Percentiles rank a stretch among this genome's conserved stretches.
Evolutionary conservation across 2,329 filamentous ascomycete genomes (phyloP).

Genomic region (Cylindrodendrum hubeiense): DNA sequence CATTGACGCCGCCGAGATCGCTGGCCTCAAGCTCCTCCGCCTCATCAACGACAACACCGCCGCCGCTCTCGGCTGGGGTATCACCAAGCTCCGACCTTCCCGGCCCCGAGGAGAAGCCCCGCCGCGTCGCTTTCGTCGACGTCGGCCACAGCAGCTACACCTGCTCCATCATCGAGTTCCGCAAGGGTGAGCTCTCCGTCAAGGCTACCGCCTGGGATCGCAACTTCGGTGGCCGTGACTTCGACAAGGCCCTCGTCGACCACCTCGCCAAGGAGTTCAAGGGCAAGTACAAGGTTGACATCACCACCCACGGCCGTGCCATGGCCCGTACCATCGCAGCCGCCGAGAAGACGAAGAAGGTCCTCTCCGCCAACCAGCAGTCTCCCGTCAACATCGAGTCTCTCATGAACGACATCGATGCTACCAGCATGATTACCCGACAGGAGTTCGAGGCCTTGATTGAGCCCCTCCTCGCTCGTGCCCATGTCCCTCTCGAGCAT

Average conservation of each 20-base stretch:
- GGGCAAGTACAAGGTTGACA: slow-evolving; percentile 97
- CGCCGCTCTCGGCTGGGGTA: slow-evolving; percentile 94
- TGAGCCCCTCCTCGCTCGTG: slow-evolving; percentile 82
- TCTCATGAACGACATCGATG: slow-evolving; percentile 97
- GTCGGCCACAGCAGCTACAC: slow-evolving; percentile 98
- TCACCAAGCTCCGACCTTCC: slow-evolving; percentile 96
- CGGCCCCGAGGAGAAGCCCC: slow-evolving; percentile 88
- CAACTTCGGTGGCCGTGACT: slow-evolving; percentile 97
- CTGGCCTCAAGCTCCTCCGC: slow-evolving; percentile 90
- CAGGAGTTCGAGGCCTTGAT: slow-evolving; percentile 95
- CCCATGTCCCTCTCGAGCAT: slow-evolving; percentile 83
- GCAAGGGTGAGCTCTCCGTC: slow-evolving; percentile 94
- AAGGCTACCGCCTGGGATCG: slow-evolving; percentile 94
- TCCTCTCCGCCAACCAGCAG: slow-evolving; percentile 93
- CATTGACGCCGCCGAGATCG: slow-evolving; percentile 92
- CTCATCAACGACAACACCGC: slow-evolving; percentile 99
- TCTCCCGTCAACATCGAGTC: slow-evolving; percentile 97
- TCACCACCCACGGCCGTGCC: slow-evolving; percentile 90
- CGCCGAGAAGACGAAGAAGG: slow-evolving; percentile 98
- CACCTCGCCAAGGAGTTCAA: slow-evolving; percentile 97
- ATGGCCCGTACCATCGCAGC: slow-evolving; percentile 87
- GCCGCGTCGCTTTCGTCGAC: slow-evolving; percentile 91
- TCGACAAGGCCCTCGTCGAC: slow-evolving; percentile 94
- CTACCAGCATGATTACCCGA: slow-evolving; percentile 88
- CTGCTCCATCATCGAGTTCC: slow-evolving; percentile 93